Evolutionary conservation across 768 basidiomycete genomes (phyloP).

Genomic region (Mycena crocata): DNA sequence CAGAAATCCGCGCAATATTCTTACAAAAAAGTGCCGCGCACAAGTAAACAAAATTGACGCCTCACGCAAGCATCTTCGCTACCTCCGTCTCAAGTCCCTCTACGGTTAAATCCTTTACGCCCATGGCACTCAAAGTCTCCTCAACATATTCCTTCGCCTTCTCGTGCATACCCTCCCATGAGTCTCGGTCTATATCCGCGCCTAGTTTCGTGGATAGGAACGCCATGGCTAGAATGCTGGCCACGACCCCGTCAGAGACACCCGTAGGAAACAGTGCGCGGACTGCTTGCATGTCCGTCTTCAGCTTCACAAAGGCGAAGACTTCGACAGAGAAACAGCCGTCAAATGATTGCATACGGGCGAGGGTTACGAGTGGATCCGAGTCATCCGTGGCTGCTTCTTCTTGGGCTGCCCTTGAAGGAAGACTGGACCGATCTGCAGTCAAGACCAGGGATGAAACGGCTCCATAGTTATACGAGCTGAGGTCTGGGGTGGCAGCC

Average conservation of each 20-base stretch:
- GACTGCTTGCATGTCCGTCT: neutral
- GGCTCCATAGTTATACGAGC: neutral
- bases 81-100: conserved; percentile 6
- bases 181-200: conserved; percentile 14
- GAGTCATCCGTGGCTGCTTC: neutral
- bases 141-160: conserved; percentile 28
- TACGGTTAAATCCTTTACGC: neutral
- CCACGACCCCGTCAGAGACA: conserved; percentile 6
- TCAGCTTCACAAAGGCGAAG: conserved; percentile 8
- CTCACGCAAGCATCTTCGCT: conserved; percentile 11
- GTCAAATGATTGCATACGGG: conserved; percentile 31
- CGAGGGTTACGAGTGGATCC: conserved; percentile 25
- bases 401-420: neutral
- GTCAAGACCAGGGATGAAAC: neutral
- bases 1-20: too few species aligned
- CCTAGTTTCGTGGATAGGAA: conserved; percentile 22
- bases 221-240: conserved; percentile 29
- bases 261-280: conserved; percentile 15
- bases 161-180: conserved; percentile 31
- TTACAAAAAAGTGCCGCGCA: too few species aligned
- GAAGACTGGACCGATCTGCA: neutral
- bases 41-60: too few species aligned
- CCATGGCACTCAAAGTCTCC: conserved; percentile 1
- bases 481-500: neutral
- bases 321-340: conserved; percentile 24